phyloP scores from a whole-genome alignment of 2,329 filamentous ascomycete genomes.

The Falciphora oryzae region DNA sequence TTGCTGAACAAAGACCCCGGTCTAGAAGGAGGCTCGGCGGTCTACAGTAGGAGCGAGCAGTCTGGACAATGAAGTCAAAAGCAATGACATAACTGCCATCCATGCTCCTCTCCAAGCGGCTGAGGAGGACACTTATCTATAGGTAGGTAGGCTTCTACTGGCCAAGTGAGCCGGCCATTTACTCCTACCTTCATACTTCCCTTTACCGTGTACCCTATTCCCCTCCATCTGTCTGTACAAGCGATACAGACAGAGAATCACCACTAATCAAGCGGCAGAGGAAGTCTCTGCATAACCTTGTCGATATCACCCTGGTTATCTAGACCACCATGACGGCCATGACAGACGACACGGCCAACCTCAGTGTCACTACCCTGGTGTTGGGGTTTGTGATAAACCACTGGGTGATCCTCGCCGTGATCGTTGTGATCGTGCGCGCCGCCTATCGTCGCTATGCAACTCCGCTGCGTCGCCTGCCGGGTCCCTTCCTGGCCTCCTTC shows the following conservation, averaged over 20 bases:
- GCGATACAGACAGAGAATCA: too few species aligned
- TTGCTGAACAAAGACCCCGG: not conserved
- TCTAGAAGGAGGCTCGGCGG: not conserved
- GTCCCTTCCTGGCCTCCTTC: conserved; percentile 27
- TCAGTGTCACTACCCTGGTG: conserved; percentile 17
- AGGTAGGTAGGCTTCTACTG: not conserved
- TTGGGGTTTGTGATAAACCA: conserved; percentile 20
- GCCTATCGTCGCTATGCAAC: conserved; percentile 28
- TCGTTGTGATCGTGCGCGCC: conserved; percentile 21
- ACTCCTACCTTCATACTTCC: not conserved
- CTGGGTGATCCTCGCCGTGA: conserved; percentile 24
- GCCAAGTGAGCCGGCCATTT: not conserved
- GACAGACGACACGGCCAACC: conserved; percentile 15
- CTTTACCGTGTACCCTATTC: too few species aligned
- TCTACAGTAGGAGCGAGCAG: not conserved
- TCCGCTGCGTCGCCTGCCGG: conserved; percentile 29
- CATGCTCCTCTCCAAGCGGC: too few species aligned
- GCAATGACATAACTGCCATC: not conserved
- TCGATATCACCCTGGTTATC: not conserved
- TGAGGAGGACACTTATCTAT: too few species aligned
- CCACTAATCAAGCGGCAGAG: not conserved
- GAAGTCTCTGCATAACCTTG: not conserved
- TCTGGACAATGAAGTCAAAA: not conserved
- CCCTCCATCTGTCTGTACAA: too few species aligned
- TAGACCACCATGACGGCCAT: conserved; percentile 10